A percentile compares a stretch with the other conserved stretches of the same genome.
phyloP scores from a whole-genome alignment of 495 filamentous ascomycete genomes.

The Tuber indicum region DNA sequence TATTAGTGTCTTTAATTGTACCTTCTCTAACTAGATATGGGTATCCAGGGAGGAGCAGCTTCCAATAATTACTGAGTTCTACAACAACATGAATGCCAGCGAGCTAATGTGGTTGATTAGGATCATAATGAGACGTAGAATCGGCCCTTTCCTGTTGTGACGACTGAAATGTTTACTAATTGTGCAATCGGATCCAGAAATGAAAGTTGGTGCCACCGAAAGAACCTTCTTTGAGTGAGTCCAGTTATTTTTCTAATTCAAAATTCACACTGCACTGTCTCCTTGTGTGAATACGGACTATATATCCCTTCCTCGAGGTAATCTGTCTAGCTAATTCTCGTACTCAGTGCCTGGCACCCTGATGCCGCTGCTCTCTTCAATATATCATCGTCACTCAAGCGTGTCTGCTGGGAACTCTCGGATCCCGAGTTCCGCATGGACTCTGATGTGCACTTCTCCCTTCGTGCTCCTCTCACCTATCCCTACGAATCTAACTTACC shows the following conservation, averaged over 20 bases:
- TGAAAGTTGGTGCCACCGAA: conserved; percentile 97
- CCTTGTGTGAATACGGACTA: not conserved
- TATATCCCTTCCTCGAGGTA: conserved; percentile 4
- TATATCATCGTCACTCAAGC: conserved; percentile 78
- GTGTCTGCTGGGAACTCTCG: conserved; percentile 92
- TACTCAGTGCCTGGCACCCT: conserved; percentile 62
- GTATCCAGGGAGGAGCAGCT: conserved; percentile 57
- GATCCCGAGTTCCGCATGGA: conserved; percentile 70
- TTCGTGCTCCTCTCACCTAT: not conserved
- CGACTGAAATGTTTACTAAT: not conserved
- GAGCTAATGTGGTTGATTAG: conserved; percentile 92
- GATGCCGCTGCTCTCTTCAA: conserved; percentile 87
- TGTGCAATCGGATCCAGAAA: conserved; percentile 47
- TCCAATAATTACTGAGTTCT: conserved; percentile 73
- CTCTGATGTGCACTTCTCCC: conserved; percentile 46
- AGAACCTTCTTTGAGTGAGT: conserved; percentile 69
- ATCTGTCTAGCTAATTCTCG: not conserved
- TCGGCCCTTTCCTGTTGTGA: not conserved
- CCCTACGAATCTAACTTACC: not conserved
- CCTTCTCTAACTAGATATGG: conserved; percentile 11
- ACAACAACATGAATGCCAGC: conserved; percentile 83
- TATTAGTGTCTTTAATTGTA: not conserved
- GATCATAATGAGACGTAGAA: conserved; percentile 68
- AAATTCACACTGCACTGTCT: not conserved
- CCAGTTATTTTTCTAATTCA: not conserved